phyloP scores from a whole-genome alignment of 805 yeast genomes.

The Scheffersomyces ergatensis region DNA sequence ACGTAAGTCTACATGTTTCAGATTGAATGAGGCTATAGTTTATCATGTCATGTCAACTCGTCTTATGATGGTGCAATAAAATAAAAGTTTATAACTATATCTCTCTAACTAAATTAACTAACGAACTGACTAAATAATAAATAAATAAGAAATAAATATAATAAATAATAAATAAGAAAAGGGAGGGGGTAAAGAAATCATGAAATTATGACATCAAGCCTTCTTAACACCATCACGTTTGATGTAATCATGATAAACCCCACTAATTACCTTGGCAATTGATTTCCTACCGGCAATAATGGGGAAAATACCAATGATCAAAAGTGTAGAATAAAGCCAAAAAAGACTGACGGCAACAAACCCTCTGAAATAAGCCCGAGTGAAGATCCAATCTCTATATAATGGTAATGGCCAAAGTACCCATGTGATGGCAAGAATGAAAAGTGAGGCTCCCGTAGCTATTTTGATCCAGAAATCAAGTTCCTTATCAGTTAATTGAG shows the following conservation, averaged over 20 bases:
- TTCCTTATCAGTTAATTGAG: conserved; percentile 6
- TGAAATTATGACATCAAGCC: too few relatives aligned
- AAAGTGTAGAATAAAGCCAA: conserved; percentile 37
- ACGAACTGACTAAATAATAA: too few relatives aligned
- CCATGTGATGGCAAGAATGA: conserved; percentile 32
- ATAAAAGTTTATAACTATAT: too few relatives aligned
- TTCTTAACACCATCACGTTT: conserved; percentile 3
- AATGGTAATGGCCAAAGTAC: conserved; percentile 43
- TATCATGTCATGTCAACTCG: too few relatives aligned
- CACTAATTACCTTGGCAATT: conserved; percentile 16
- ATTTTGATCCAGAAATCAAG: conserved; percentile 17
- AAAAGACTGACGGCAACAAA: conserved; percentile 35
- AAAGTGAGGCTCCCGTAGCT: conserved; percentile 21
- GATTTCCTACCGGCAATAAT: conserved; percentile 33
- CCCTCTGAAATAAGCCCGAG: conserved; percentile 34
- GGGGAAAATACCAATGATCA: conserved; percentile 32
- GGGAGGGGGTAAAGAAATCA: too few relatives aligned
- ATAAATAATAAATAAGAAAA: not conserved
- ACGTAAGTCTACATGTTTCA: too few relatives aligned
- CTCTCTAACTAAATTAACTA: too few relatives aligned
- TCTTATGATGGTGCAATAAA: too few relatives aligned
- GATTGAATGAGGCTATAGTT: too few relatives aligned
- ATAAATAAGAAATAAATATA: too few relatives aligned
- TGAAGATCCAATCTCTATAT: conserved; percentile 41
- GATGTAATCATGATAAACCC: conserved; percentile 15